Conservation (phyloP, 805 yeast species). For the Wickerhamomyces ciferrii region DNA sequence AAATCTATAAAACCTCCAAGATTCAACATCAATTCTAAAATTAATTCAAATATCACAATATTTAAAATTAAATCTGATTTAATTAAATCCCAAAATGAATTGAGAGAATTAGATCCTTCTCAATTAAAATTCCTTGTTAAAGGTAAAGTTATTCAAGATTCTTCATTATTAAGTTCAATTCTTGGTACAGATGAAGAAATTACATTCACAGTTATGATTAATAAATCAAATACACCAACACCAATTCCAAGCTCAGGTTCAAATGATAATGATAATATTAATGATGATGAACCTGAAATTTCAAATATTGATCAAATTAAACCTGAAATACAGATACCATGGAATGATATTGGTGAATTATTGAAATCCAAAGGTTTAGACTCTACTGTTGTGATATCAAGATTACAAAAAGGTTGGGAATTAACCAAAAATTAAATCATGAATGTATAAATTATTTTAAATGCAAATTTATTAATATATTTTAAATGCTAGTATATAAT, state of each 20-base stretch:
- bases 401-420: conserved; percentile 36
- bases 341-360: conserved; percentile 36
- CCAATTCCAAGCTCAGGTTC: too few species aligned
- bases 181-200: conserved; percentile 24
- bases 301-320: background rate
- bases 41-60: conserved; percentile 24
- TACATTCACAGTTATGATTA: conserved; percentile 39
- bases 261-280: too few species aligned
- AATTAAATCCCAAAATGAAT: conserved; percentile 19
- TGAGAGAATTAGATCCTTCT: conserved; percentile 28
- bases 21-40: conserved; percentile 33
- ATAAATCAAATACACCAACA: conserved; percentile 10
- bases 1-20: conserved; percentile 75
- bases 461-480: background rate
- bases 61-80: conserved; percentile 26
- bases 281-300: background rate
- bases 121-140: conserved; percentile 50
- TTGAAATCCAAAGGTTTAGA: conserved; percentile 30
- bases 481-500: too few species aligned
- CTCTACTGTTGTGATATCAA: conserved; percentile 22
- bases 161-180: conserved; percentile 30
- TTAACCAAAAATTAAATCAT: conserved; percentile 15
- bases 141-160: conserved; percentile 58
- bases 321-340: conserved; percentile 26
- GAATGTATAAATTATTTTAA: background rate